These are phyloP conservation scores for Tricholoma sp. DNA, from an alignment of 768 basidiomycete species.

Conservation along the genomic window DNA sequence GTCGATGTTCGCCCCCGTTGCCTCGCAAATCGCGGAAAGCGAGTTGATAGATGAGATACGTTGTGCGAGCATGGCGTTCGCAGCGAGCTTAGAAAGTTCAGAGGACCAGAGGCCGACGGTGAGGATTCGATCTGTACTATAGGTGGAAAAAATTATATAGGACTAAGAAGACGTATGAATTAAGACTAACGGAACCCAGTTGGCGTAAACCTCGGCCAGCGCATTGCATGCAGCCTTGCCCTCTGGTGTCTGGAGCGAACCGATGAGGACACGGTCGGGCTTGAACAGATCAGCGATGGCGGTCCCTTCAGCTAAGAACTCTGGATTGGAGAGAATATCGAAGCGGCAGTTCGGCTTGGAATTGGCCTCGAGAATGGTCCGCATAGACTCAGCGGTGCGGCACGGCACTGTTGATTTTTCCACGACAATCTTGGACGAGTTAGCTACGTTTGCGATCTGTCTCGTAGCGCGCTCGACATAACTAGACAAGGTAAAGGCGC, in stretches of 20 bases:
- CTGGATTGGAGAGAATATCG: constrained; percentile 98
- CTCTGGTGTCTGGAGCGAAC: constrained; percentile 86
- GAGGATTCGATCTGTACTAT: constrained; percentile 70
- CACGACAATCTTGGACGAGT: constrained; percentile 93
- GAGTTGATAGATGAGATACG: constrained; percentile 98
- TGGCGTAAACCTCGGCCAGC: constrained; percentile 79
- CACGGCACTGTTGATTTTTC: constrained; percentile 99
- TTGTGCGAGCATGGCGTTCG: constrained; percentile 99
- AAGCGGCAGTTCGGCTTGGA: constrained; percentile 88
- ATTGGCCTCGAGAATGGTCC: constrained; percentile 98
- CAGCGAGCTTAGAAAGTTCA: constrained; percentile 96
- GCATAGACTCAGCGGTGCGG: constrained; percentile 98
- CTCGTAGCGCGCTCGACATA: constrained; percentile 97
- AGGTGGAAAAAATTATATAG: not conserved
- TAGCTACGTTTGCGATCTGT: constrained; percentile 89
- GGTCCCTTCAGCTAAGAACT: constrained; percentile 98
- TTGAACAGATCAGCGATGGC: constrained; percentile 84
- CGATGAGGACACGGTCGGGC: constrained; percentile 96
- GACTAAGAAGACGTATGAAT: constrained; percentile 1
- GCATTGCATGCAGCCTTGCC: constrained; percentile 78
- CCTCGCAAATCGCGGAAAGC: constrained; percentile 97
- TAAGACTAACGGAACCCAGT: constrained; percentile 88
- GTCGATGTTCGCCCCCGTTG: constrained; percentile 97
- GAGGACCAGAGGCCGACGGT: constrained; percentile 98
- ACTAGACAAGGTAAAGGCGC: constrained; percentile 36